Percentiles rank a stretch among this genome's conserved stretches.
Evolutionary conservation across 2,329 filamentous ascomycete genomes (phyloP).

Genomic region (Geosmithia putterillii): DNA sequence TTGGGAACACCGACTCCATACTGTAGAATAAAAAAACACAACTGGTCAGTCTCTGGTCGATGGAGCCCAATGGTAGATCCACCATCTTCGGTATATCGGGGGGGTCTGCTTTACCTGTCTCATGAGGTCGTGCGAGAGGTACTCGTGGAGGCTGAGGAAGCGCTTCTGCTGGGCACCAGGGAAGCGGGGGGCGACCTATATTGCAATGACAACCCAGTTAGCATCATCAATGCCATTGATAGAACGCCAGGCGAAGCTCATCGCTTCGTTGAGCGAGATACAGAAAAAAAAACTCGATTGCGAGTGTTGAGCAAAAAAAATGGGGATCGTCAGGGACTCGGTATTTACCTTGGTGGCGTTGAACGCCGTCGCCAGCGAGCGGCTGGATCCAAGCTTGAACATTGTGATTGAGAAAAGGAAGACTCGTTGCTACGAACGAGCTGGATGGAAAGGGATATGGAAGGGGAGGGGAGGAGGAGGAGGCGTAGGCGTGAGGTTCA

Average conservation of each 20-base stretch:
- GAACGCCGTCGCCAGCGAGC: conserved; percentile 69
- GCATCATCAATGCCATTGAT: not conserved
- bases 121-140: conserved; percentile 87
- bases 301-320: not conserved
- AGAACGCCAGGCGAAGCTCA: conserved; percentile 6
- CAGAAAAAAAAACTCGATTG: conserved; percentile 2
- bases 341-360: conserved; percentile 58
- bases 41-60: not conserved
- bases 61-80: conserved; percentile 1
- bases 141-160: conserved; percentile 95
- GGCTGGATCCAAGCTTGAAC: conserved; percentile 79
- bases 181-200: conserved; percentile 33
- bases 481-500: conserved; percentile 1
- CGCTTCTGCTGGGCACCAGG: conserved; percentile 70
- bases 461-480: conserved; percentile 5
- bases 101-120: conserved; percentile 41
- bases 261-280: conserved; percentile 1
- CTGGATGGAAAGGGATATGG: not conserved
- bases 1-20: conserved; percentile 92
- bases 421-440: not conserved
- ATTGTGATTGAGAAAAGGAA: conserved; percentile 38
- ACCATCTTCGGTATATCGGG: conserved; percentile 8
- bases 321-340: not conserved
- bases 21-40: conserved; percentile 28
- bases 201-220: not conserved